Percentiles rank a stretch among this genome's conserved stretches.
These are phyloP conservation scores for Pseudogymnoascus sp. DNA, from an alignment of 2,329 filamentous ascomycete genomes.

Conservation along the genomic window DNA sequence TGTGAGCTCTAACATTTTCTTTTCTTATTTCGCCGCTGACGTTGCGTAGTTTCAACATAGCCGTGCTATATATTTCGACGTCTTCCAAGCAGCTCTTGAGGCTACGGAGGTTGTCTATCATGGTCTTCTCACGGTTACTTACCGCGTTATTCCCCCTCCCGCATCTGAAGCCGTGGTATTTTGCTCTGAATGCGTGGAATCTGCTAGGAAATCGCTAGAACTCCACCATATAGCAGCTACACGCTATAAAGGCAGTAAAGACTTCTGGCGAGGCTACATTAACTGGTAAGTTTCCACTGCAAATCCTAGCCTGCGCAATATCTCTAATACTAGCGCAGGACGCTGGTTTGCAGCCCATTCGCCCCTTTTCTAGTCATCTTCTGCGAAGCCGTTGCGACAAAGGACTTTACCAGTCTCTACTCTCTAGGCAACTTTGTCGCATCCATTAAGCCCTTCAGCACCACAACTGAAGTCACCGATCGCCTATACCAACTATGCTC, in stretches of 20 bases:
- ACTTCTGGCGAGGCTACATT: constrained; percentile 12
- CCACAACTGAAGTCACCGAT: neutral
- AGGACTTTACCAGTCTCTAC: constrained; percentile 31
- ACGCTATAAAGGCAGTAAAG: neutral
- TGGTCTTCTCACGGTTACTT: constrained; percentile 13
- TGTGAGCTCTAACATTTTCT: neutral
- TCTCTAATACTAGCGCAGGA: neutral
- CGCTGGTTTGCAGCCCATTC: constrained; percentile 15
- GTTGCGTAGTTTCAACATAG: neutral
- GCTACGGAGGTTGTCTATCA: constrained; percentile 13
- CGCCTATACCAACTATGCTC: neutral
- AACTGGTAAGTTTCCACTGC: constrained; percentile 9
- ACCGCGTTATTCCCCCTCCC: constrained; percentile 14
- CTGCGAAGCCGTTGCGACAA: constrained; percentile 24
- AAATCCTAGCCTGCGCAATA: neutral
- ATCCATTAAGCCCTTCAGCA: constrained; percentile 29
- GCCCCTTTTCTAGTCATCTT: constrained; percentile 16
- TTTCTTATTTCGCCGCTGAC: neutral
- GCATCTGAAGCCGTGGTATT: constrained; percentile 9
- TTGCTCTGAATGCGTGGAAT: constrained; percentile 13
- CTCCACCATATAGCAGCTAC: constrained; percentile 9
- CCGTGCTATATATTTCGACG: neutral
- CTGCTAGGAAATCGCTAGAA: constrained; percentile 12
- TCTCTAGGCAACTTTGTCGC: constrained; percentile 36
- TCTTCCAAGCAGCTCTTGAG: constrained; percentile 11